Evolutionary conservation across 2,329 filamentous ascomycete species (phyloP).

Genomic region (Chalara sp.): DNA sequence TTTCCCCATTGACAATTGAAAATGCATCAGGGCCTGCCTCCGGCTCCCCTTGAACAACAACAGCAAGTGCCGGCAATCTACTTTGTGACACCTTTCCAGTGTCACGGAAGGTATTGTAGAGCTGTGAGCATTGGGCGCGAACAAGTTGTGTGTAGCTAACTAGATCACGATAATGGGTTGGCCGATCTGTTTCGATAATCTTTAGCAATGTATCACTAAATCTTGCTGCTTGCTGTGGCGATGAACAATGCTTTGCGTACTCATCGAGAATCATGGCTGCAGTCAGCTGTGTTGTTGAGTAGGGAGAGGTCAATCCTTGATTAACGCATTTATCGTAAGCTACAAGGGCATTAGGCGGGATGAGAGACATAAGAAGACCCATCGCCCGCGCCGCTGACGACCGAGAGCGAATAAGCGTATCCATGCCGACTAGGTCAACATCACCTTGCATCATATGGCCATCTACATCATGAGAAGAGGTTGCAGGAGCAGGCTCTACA

Average conservation of each 20-base stretch:
- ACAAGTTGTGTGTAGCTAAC: conserved; percentile 85
- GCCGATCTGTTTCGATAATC: conserved; percentile 76
- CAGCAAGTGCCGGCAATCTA: conserved; percentile 74
- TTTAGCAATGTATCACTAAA: conserved; percentile 62
- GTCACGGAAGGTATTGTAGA: conserved; percentile 88
- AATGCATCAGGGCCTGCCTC: conserved; percentile 92
- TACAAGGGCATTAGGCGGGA: conserved; percentile 57
- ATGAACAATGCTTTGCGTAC: conserved; percentile 59
- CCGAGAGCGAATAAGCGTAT: conserved; percentile 81
- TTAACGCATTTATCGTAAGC: conserved; percentile 60
- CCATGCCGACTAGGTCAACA: conserved; percentile 85
- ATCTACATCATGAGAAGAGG: conserved; percentile 89
- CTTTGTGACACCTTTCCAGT: conserved; percentile 72
- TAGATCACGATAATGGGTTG: conserved; percentile 79
- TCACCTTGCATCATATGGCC: conserved; percentile 98
- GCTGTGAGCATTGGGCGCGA: conserved; percentile 82
- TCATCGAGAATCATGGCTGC: conserved; percentile 83
- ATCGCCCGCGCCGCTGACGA: conserved; percentile 83
- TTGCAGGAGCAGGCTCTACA: conserved; percentile 57
- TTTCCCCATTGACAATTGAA: conserved; percentile 80
- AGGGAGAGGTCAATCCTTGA: conserved; percentile 62
- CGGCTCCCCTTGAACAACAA: conserved; percentile 87
- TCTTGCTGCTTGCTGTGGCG: conserved; percentile 45
- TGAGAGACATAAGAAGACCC: conserved; percentile 72
- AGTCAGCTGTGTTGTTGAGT: conserved; percentile 80